Conservation (phyloP, 169 alveolate species). For the Plasmodium inui region DNA sequence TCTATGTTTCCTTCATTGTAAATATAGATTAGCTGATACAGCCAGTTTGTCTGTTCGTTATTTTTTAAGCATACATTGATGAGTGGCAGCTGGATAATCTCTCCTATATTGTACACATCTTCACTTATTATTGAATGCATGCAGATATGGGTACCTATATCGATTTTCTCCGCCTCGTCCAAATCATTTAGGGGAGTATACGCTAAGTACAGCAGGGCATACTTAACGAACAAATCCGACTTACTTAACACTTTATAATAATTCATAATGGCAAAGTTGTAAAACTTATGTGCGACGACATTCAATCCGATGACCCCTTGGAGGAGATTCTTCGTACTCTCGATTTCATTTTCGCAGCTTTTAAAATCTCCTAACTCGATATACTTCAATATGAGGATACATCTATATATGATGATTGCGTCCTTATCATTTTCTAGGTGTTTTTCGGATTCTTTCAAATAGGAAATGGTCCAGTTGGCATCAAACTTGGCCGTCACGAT, state of each 20-base stretch:
- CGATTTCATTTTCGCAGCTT: constrained; percentile 63
- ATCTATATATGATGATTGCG: constrained; percentile 63
- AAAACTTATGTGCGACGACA: constrained; percentile 60
- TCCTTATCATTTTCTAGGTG: constrained; percentile 70
- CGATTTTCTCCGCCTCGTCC: constrained; percentile 46
- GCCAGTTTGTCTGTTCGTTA: constrained; percentile 37
- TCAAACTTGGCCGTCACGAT: constrained; percentile 37
- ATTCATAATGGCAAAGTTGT: constrained; percentile 62
- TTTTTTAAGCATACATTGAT: constrained; percentile 53
- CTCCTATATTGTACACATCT: constrained; percentile 70
- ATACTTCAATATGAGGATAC: constrained; percentile 57
- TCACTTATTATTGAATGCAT: constrained; percentile 73
- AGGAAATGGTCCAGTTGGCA: constrained; percentile 41
- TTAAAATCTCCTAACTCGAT: constrained; percentile 44
- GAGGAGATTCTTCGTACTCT: constrained; percentile 41
- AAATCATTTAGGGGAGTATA: constrained; percentile 69
- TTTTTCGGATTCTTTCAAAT: constrained; percentile 53
- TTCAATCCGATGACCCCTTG: constrained; percentile 72
- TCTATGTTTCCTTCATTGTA: constrained; percentile 69
- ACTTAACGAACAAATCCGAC: constrained; percentile 60
- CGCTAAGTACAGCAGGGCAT: constrained; percentile 64
- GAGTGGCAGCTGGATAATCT: constrained; percentile 58
- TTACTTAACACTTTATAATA: constrained; percentile 64
- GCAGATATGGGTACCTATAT: constrained; percentile 55
- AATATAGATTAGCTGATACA: constrained; percentile 36